Percentiles rank a stretch among this genome's conserved stretches.
phyloP scores from a whole-genome alignment of 148 eudicot genomes.

The Vaccinium darrowii region DNA sequence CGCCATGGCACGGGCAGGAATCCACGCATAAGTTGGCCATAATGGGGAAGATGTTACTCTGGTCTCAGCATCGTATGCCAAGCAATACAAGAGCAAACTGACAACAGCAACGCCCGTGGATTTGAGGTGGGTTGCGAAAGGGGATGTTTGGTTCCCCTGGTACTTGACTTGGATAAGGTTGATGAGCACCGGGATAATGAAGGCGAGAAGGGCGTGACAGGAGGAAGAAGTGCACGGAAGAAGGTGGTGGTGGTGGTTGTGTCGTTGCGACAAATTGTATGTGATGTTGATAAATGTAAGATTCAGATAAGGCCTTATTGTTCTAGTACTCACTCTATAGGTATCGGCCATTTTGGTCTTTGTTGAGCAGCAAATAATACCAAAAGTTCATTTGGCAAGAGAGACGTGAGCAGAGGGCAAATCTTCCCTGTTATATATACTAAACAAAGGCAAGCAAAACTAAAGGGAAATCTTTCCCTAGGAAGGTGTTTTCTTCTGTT shows the following conservation, averaged over 20 bases:
- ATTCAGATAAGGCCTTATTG: conserved; percentile 12
- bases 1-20: background rate
- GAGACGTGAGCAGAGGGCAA: background rate
- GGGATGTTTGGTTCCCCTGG: background rate
- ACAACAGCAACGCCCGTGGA: background rate
- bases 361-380: background rate
- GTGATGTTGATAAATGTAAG: background rate
- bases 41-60: background rate
- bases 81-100: conserved; percentile 1
- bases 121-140: conserved; percentile 5
- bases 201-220: background rate
- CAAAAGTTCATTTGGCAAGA: background rate
- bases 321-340: background rate
- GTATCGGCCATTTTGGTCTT: background rate
- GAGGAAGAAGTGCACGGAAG: background rate
- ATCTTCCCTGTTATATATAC: no score
- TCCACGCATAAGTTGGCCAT: background rate
- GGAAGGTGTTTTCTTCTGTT: no score
- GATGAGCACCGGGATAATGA: background rate
- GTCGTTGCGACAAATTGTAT: background rate
- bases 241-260: background rate
- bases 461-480: no score
- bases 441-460: no score
- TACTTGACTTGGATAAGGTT: conserved; percentile 2
- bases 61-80: background rate